These are phyloP conservation scores for Arthrobotrys iridis DNA, from an alignment of 2,329 filamentous ascomycete species.

Conservation along the genomic window DNA sequence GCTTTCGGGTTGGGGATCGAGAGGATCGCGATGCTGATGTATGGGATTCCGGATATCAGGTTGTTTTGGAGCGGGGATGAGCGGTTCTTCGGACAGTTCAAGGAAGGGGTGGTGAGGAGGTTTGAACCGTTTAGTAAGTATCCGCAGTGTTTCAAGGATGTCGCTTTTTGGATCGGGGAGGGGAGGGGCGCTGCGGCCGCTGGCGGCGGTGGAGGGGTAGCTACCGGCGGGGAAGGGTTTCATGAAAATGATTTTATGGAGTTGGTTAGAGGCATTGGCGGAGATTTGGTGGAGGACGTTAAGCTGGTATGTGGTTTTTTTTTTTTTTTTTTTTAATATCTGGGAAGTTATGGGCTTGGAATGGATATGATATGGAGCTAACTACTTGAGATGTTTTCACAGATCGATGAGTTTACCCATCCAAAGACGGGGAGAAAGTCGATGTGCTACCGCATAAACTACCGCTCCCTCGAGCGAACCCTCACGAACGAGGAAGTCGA, in stretches of 20 bases:
- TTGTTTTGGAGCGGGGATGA: slow-evolving; percentile 91
- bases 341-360: no score
- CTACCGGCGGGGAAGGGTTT: slow-evolving; percentile 66
- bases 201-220: slow-evolving; percentile 60
- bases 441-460: slow-evolving; percentile 91
- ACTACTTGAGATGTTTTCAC: no score
- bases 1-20: slow-evolving; percentile 95
- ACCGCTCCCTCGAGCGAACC: slow-evolving; percentile 89
- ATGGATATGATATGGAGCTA: no score
- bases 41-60: slow-evolving; percentile 93
- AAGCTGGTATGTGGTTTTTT: slow-evolving; percentile 66
- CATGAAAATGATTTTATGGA: slow-evolving; percentile 99
- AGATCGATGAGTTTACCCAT: slow-evolving; percentile 81
- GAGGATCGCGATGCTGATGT: slow-evolving; percentile 95
- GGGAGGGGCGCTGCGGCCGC: slow-evolving; percentile 45
- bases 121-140: slow-evolving; percentile 92
- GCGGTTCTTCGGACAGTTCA: slow-evolving; percentile 88
- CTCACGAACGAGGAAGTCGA: slow-evolving; percentile 86
- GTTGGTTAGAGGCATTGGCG: slow-evolving; percentile 82
- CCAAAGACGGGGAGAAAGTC: slow-evolving; percentile 84
- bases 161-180: slow-evolving; percentile 84
- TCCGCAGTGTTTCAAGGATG: slow-evolving; percentile 87
- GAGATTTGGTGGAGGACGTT: slow-evolving; percentile 89
- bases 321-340: neutral
- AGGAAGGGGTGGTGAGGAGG: slow-evolving; percentile 66